Percentiles rank a stretch among this genome's conserved stretches.
Evolutionary conservation across 139 green algal species (phyloP).

Genomic region (Coelastrella sp.): DNA sequence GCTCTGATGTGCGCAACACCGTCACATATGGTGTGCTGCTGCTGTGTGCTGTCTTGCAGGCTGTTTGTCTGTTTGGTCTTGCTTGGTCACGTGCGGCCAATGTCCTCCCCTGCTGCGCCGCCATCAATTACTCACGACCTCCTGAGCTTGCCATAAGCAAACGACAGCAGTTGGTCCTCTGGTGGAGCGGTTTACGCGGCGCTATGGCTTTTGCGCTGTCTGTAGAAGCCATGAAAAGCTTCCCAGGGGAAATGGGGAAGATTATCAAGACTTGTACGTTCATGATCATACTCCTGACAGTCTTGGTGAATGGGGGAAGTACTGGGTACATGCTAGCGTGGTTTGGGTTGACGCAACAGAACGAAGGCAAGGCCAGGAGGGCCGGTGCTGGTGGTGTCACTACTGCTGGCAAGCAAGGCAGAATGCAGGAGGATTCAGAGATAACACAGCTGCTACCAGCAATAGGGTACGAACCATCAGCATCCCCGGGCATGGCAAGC

Average conservation of each 20-base stretch:
- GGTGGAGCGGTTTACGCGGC: constrained; percentile 71
- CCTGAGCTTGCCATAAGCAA: neutral
- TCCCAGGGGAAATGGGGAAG: constrained; percentile 50
- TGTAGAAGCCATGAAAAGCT: constrained; percentile 57
- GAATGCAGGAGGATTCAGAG: no score
- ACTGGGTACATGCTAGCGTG: constrained; percentile 50
- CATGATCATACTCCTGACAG: constrained; percentile 71
- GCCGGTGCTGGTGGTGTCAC: neutral
- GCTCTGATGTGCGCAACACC: no score
- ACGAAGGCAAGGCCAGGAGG: no score
- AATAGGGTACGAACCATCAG: no score
- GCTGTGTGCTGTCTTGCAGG: constrained; percentile 43
- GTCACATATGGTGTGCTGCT: no score
- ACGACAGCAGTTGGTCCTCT: constrained; percentile 68
- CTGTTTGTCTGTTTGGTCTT: constrained; percentile 61
- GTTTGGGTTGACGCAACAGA: neutral
- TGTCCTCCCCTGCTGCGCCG: constrained; percentile 53
- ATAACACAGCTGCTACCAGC: no score
- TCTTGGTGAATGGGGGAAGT: constrained; percentile 72
- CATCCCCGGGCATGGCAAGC: no score
- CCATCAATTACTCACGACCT: constrained; percentile 65
- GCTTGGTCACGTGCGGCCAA: constrained; percentile 65
- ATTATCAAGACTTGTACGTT: constrained; percentile 71
- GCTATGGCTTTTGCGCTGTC: constrained; percentile 78
- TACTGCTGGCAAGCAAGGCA: neutral